Evolutionary conservation across 2,329 filamentous ascomycete species (phyloP), one percentile per base, ranked within the genome.

Genomic region (Calonectria pteridis): DNA sequence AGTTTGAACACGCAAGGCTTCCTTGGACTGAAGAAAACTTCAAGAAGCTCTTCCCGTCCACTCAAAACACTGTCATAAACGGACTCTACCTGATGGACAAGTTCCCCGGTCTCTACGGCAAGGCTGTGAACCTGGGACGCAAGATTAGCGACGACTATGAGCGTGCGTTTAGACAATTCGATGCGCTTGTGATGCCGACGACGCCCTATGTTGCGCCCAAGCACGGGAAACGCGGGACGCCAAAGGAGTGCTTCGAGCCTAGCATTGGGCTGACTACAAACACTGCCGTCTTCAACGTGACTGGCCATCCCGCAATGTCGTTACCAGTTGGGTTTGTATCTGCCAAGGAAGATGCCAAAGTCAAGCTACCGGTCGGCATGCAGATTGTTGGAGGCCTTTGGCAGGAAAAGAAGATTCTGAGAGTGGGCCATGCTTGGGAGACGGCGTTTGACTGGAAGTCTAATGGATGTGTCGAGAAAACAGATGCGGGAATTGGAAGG

Each of bases 281-380:
- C 75, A 92, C 90, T 6, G 87, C 88, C 13, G 84, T 87, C 3
- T 91, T 91, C 80, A 89, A 91, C 76, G 84, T 88, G 3, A 91
- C 89, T 0, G 90, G 90, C 0, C 89, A 91, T 75, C 89, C 90
- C 0, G 90, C 89, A 0, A 78, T 91, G 75, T 85, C 87, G 0
- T 81, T 91, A 58, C 89, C 89, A 0, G 83, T 89, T 40, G 89
- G 89, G 0, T 85, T 87, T 76, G 81, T 86, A 2, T 82, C 83
- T 2, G 84, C 86, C 1, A 73, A 78, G 18, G 84, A 88, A 65
- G 84, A 86, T 14, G 67, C 78, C 10, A 75, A 77, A 0, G 84
- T 87, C 0, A 73, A 80, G 69, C 77, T 91, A 26, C 89, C 89
- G 0, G 88, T 90, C 0, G 88, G 89, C 0, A 85, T 91, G 84